Conservation (phyloP, 2,329 filamentous ascomycete genomes). For the Trichoderma lentiforme region DNA sequence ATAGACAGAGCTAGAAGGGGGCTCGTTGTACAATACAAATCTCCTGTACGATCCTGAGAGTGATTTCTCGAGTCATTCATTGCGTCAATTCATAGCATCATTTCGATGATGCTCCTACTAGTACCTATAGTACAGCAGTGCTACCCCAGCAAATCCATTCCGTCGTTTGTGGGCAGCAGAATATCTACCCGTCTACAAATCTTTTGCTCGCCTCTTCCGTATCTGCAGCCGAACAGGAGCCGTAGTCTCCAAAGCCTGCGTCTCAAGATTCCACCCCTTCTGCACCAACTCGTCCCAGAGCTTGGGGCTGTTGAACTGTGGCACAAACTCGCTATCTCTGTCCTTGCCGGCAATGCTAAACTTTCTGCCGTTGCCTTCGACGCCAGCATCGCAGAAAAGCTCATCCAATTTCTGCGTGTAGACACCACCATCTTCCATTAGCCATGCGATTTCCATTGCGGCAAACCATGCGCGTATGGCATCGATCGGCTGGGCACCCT, state of each 20-base stretch:
- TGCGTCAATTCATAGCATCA: neutral
- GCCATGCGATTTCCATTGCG: slow-evolving; percentile 38
- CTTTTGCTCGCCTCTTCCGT: slow-evolving; percentile 26
- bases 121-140: neutral
- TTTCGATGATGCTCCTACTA: neutral
- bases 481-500: slow-evolving; percentile 29
- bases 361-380: slow-evolving; percentile 4
- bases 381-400: slow-evolving; percentile 5
- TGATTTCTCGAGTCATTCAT: neutral
- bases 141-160: neutral
- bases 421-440: slow-evolving; percentile 25
- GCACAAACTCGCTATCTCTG: slow-evolving; percentile 21
- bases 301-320: slow-evolving; percentile 21
- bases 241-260: slow-evolving; percentile 37
- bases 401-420: slow-evolving; percentile 24
- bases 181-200: slow-evolving; percentile 20
- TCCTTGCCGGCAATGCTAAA: slow-evolving; percentile 4
- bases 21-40: slow-evolving; percentile 2
- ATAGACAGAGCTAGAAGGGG: neutral
- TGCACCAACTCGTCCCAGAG: slow-evolving; percentile 30
- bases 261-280: slow-evolving; percentile 35
- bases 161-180: neutral
- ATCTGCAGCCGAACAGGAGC: slow-evolving; percentile 34
- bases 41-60: neutral
- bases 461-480: slow-evolving; percentile 37